Evolutionary conservation across 2,329 filamentous ascomycete genomes (phyloP).

Genomic region (Colletotrichum viniferum): DNA sequence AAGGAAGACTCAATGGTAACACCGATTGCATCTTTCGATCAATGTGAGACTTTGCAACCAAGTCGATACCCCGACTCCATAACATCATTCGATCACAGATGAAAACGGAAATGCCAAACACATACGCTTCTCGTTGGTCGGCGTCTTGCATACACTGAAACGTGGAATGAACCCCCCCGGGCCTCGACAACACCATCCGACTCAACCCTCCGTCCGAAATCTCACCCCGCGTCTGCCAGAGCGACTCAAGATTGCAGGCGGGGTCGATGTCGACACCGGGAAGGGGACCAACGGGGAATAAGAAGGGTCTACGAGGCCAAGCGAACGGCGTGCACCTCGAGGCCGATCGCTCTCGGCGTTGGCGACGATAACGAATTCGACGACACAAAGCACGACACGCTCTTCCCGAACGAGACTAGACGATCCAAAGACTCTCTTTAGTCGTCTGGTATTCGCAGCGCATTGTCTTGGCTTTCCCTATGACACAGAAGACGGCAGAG

Average conservation of each 20-base stretch:
- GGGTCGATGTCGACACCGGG: not conserved
- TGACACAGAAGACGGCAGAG: not conserved
- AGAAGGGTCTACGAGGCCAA: not conserved
- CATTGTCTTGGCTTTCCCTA: not conserved
- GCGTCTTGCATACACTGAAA: conserved; percentile 19
- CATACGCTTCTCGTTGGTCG: not conserved
- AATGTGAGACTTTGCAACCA: not conserved
- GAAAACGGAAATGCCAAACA: not conserved
- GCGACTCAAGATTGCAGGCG: not conserved
- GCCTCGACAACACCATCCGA: not conserved
- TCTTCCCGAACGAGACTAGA: not conserved
- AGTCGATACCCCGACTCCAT: not conserved
- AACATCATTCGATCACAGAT: not conserved
- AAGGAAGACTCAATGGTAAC: not conserved
- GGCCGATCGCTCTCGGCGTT: not conserved
- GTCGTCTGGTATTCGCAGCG: not conserved
- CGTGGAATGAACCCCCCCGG: not conserved
- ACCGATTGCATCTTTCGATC: not conserved
- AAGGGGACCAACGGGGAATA: not conserved
- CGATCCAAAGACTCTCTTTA: not conserved
- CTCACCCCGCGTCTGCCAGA: not conserved
- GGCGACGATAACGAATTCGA: not conserved
- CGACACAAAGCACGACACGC: not conserved
- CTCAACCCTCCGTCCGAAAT: not conserved
- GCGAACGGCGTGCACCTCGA: not conserved